Evolutionary conservation across 345 rosid genomes (phyloP), one percentile per base, ranked within the genome.

Genomic region (Lumnitzera littorea): DNA sequence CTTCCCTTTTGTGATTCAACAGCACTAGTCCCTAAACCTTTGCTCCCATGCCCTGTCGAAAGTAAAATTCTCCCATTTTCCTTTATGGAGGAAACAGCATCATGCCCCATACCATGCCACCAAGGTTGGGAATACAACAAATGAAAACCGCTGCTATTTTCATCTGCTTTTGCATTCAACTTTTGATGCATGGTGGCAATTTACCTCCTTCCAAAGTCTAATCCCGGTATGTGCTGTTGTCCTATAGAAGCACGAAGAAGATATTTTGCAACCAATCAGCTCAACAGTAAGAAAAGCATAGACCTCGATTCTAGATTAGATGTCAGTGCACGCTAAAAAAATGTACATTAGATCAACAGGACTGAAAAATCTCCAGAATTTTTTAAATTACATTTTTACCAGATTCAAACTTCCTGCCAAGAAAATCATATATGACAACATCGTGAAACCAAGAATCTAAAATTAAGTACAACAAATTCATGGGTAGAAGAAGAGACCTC

Each of bases 51-150:
- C 41, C 66, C 52, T 5, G 24, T 2, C 0, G 54, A 23, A 58
- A 69, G 64, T 20, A 52, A 67, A 58, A 48, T 67, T 24, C n/a
- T 48, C 8, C 7, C 63, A 57, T 55, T 62, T 65, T 46, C 68
- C 57, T 62, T 56, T 50, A 48, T 68, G 5, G n/a, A 12, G 43
- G 63, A 46, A 24, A 53, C 10, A 31, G 63, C 55, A 14, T 68
- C 55, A 29, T 51, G 68, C 15, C 54, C 63, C 1, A 55, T 53
- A 43, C 56, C 65, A 59, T 51, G 57, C 78, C 75, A 72, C 79
- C 82, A 70, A 50, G 76, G 72, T 65, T 74, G 75, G 47, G 73
- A 62, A 53, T 51, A 61, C 15, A 62, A 31, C 7, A 62, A 13
- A 27, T 41, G 54, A 46, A 55, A 13, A 51, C 46, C 56, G 50